Conservation (phyloP, 805 yeast species). For the Blastobotrys chiropterorum region DNA sequence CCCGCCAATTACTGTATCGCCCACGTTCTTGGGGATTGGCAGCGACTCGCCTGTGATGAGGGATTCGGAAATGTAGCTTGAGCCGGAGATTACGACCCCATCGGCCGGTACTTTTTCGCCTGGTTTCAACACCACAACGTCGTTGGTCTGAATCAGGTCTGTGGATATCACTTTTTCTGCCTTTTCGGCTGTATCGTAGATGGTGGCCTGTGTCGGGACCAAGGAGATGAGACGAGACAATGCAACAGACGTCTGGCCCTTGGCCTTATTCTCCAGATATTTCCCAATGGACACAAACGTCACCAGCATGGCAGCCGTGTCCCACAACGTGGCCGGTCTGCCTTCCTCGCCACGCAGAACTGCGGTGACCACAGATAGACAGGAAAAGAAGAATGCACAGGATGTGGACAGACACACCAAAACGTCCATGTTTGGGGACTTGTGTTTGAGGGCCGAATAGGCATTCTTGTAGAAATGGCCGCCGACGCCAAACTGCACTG, state of each 20-base stretch:
- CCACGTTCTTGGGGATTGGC: conserved; percentile 58
- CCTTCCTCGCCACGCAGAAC: conserved; percentile 22
- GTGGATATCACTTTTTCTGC: conserved; percentile 50
- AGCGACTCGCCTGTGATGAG: conserved; percentile 85
- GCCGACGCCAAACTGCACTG: conserved; percentile 66
- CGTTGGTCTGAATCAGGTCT: conserved; percentile 71
- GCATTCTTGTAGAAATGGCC: conserved; percentile 59
- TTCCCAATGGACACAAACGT: conserved; percentile 84
- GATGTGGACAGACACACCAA: conserved; percentile 77
- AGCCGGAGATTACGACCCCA: conserved; percentile 73
- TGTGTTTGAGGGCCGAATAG: conserved; percentile 56
- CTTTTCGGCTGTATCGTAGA: conserved; percentile 30
- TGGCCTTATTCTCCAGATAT: conserved; percentile 84
- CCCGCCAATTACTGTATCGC: conserved; percentile 77
- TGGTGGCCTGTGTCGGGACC: conserved; percentile 69
- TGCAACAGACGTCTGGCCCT: conserved; percentile 89
- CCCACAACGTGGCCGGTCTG: conserved; percentile 73
- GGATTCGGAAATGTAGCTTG: conserved; percentile 82
- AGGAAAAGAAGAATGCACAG: conserved; percentile 70
- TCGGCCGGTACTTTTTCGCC: conserved; percentile 92
- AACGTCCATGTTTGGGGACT: conserved; percentile 87
- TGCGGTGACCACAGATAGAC: conserved; percentile 49
- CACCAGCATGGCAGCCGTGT: conserved; percentile 79
- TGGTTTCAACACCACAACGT: conserved; percentile 70
- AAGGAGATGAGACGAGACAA: conserved; percentile 72